Base-by-base conservation (phyloP, 2,329 filamentous ascomycete species). In the Alternaria sp. region DNA sequence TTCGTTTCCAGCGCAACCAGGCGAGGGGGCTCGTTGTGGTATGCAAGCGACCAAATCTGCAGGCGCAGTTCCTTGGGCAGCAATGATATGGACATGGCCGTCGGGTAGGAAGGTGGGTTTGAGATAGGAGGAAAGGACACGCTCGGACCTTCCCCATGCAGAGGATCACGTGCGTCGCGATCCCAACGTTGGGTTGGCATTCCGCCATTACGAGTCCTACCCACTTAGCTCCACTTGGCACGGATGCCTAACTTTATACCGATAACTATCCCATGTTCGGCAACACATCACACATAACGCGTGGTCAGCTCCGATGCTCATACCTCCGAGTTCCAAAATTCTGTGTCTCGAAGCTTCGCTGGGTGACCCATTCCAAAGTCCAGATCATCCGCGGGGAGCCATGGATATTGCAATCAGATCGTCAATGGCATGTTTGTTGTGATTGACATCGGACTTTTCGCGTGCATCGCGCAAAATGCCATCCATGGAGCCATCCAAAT, bases 1-100 rank as follows among this genome's bases (percentile, higher is more conserved):
- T 52, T 56, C 3, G 69, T 72, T 28, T 61, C 52, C 19, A 74
- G 45, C 5, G 67, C 66, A 26, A 74, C 70, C 8, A 69, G 60
- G 10, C 71, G 70, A 51, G 70, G 67, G 6, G 66, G 61, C 21
- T 71, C 61, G n/a, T 62, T 45, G 25, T 67, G 65, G 55, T 72
- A 74, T 17, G 45, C 66, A 9, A 64, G 62, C 15, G 62, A 45
- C 70, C 70, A 74, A 21, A 74, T 69, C 10, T 70, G 63, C n/a
- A 74, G 58, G 13, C 71, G 71, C 4, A 74, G 51, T 28, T 74
- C 71, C 36, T 74, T 74, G 21, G 71, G 71, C 8, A 74, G 61
- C 43, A 19, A 25, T 21, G 57, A 59, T n/a, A 72, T 55, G n/a
- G 67, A 68, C 71, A 74, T 72, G 46, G 50, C 36, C 40, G 44